phyloP scores from a whole-genome alignment of 805 yeast species.

The Komagataella ulmi region DNA sequence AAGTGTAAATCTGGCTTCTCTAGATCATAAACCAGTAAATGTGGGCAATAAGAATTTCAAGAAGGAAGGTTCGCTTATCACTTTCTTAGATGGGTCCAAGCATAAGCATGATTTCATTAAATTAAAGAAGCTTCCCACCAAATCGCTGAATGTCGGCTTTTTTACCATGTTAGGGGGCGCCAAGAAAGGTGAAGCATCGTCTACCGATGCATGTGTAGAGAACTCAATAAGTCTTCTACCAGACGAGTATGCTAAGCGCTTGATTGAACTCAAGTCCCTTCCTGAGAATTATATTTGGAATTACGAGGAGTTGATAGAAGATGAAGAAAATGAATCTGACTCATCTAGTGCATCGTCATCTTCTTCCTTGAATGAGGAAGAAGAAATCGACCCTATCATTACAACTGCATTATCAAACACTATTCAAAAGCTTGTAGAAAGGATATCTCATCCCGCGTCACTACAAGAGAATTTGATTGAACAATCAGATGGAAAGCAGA shows the following conservation, averaged over 20 bases:
- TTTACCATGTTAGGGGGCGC: slow-evolving; percentile 6
- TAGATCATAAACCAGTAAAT: neutral
- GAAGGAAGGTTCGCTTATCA: slow-evolving; percentile 14
- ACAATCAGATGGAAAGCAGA: slow-evolving; percentile 16
- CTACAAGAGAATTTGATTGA: slow-evolving; percentile 14
- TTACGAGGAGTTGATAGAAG: slow-evolving; percentile 22
- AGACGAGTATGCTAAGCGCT: slow-evolving; percentile 18
- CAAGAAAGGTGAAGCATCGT: slow-evolving; percentile 16
- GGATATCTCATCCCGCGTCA: slow-evolving; percentile 27
- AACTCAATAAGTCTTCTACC: slow-evolving; percentile 21
- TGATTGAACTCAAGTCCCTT: slow-evolving; percentile 20
- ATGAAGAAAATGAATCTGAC: slow-evolving; percentile 7
- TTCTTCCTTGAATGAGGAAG: slow-evolving; percentile 11
- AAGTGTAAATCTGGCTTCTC: neutral
- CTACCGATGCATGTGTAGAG: slow-evolving; percentile 14
- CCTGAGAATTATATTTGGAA: slow-evolving; percentile 24
- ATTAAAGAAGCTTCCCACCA: slow-evolving; percentile 18
- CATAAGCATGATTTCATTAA: slow-evolving; percentile 22
- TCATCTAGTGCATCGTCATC: neutral
- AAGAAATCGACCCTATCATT: slow-evolving; percentile 32
- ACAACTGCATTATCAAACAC: slow-evolving; percentile 34
- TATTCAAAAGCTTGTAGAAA: slow-evolving; percentile 32
- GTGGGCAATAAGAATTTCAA: slow-evolving; percentile 1
- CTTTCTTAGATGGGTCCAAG: slow-evolving; percentile 14
- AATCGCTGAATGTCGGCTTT: slow-evolving; percentile 14